These are phyloP conservation scores for Podospora pseudocomata DNA, from an alignment of 495 filamentous ascomycete genomes.

Conservation along the genomic window DNA sequence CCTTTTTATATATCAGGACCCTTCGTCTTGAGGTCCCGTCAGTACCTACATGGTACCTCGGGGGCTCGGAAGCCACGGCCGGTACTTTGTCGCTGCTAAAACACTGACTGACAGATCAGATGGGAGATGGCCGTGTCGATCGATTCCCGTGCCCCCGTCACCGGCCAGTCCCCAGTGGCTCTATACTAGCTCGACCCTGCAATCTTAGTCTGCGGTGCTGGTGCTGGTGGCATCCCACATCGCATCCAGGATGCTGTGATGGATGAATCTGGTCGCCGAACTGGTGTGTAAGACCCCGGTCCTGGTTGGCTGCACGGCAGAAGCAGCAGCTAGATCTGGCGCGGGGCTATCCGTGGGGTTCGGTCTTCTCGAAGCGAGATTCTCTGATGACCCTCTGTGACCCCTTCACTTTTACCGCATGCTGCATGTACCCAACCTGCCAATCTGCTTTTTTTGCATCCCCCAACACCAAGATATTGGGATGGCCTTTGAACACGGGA, in stretches of 20 bases:
- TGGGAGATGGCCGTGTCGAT: slow-evolving; percentile 7
- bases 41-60: not conserved
- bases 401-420: not conserved
- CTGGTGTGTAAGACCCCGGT: slow-evolving; percentile 10
- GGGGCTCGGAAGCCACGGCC: slow-evolving; percentile 3
- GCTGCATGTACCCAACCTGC: not conserved
- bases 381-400: not conserved
- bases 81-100: slow-evolving; percentile 13
- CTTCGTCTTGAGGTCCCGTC: not conserved
- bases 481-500: not conserved
- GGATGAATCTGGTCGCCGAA: slow-evolving; percentile 1
- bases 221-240: not conserved
- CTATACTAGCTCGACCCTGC: slow-evolving; percentile 8
- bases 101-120: not conserved
- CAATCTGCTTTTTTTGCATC: not conserved
- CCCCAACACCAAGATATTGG: not conserved
- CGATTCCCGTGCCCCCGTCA: slow-evolving; percentile 4
- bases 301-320: slow-evolving; percentile 14
- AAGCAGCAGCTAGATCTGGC: slow-evolving; percentile 20
- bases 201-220: slow-evolving; percentile 3
- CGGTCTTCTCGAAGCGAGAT: slow-evolving; percentile 5
- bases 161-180: not conserved
- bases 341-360: slow-evolving; percentile 26
- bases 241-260: slow-evolving; percentile 1
- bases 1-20: not conserved